Conservation (phyloP, 2,329 filamentous ascomycete genomes). For the Coniella lustricola region DNA sequence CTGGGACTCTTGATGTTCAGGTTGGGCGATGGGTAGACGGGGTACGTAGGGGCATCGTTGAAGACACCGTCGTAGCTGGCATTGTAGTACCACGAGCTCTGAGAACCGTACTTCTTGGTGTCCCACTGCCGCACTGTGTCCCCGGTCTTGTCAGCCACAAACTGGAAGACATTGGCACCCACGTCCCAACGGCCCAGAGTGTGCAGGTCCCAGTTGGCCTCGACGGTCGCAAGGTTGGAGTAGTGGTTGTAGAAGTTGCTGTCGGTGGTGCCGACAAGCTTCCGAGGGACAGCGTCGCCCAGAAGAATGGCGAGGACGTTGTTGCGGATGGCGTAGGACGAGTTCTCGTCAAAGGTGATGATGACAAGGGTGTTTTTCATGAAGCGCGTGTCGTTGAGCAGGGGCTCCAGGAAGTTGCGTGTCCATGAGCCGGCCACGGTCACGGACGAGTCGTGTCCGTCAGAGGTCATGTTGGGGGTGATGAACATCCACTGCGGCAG, state of each 20-base stretch:
- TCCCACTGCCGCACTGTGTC: constrained; percentile 32
- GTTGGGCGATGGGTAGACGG: constrained; percentile 23
- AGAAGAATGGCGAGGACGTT: constrained; percentile 63
- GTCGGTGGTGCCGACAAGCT: constrained; percentile 63
- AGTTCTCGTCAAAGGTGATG: constrained; percentile 74
- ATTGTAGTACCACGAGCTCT: constrained; percentile 14
- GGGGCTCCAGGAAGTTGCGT: constrained; percentile 59
- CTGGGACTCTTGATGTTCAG: constrained; percentile 20
- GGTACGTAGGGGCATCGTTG: constrained; percentile 17
- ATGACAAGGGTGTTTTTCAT: constrained; percentile 57
- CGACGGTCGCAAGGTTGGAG: constrained; percentile 58
- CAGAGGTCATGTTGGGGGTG: constrained; percentile 68
- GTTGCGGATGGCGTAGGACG: constrained; percentile 61
- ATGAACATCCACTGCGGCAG: constrained; percentile 69
- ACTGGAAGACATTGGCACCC: constrained; percentile 60
- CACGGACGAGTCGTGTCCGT: constrained; percentile 69
- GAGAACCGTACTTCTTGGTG: constrained; percentile 4
- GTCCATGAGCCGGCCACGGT: constrained; percentile 64
- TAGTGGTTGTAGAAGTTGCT: constrained; percentile 67
- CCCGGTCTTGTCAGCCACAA: constrained; percentile 55
- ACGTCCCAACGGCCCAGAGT: constrained; percentile 67
- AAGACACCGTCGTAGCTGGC: constrained; percentile 25
- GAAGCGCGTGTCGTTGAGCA: constrained; percentile 63
- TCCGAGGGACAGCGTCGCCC: constrained; percentile 62
- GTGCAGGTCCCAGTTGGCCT: constrained; percentile 63